These are phyloP conservation scores for Aspergillus conjunctus DNA, from an alignment of 495 filamentous ascomycete species.

Conservation along the genomic window DNA sequence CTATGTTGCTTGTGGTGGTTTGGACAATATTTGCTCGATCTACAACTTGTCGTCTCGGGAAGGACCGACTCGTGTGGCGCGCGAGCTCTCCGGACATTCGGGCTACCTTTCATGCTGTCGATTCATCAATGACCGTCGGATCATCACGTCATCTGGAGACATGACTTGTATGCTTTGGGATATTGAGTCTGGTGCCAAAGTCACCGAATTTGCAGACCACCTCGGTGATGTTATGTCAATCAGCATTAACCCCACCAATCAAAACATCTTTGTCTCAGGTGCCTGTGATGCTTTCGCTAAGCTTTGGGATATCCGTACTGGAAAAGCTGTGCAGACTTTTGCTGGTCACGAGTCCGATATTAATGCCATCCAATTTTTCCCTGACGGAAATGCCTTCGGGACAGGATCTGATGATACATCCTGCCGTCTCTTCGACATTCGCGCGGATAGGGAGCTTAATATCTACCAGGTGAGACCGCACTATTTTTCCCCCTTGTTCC, in stretches of 20 bases:
- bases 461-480: slow-evolving; percentile 77
- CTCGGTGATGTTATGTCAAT: slow-evolving; percentile 99
- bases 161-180: slow-evolving; percentile 99
- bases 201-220: slow-evolving; percentile 98
- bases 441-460: slow-evolving; percentile 94
- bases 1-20: slow-evolving; percentile 95
- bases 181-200: slow-evolving; percentile 94
- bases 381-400: slow-evolving; percentile 97
- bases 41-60: slow-evolving; percentile 98
- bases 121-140: slow-evolving; percentile 97
- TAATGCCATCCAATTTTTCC: slow-evolving; percentile 99
- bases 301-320: slow-evolving; percentile 97
- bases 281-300: slow-evolving; percentile 99
- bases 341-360: slow-evolving; percentile 98
- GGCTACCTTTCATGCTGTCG: slow-evolving; percentile 98
- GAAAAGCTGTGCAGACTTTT: slow-evolving; percentile 98
- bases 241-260: slow-evolving; percentile 98
- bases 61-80: slow-evolving; percentile 92
- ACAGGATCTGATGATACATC: slow-evolving; percentile 98
- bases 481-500: not conserved
- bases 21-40: slow-evolving; percentile 99
- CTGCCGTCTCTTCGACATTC: slow-evolving; percentile 96
- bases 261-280: slow-evolving; percentile 94
- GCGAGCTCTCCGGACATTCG: slow-evolving; percentile 94
- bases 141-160: slow-evolving; percentile 96